Evolutionary conservation across 352 stramenopile species (phyloP), one percentile per base, ranked within the genome.

Genomic region (Pythium rhizo-oryzae): DNA sequence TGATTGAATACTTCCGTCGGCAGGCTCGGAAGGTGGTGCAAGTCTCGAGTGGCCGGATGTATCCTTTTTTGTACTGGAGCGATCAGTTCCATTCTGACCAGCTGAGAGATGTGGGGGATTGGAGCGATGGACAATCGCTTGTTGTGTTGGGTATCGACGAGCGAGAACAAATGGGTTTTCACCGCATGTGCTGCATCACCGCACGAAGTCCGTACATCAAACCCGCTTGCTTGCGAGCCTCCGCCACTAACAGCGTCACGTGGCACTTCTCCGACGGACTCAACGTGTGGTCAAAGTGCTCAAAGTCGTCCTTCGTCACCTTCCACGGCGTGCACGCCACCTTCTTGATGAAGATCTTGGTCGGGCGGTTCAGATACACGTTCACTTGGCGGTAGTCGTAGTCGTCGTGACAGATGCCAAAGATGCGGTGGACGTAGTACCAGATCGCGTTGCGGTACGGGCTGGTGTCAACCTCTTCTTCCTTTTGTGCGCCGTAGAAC

Each of bases 361-460:
- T 94, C 47, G 88, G 86, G 4, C 85, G 84, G 69, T 93, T 94
- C 52, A 96, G 59, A 52, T 84, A 93, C 58, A 81, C 78, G 65
- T 94, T 94, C 28, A 96, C 84, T 63, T 92, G 85, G 41, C 81
- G 75, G 70, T 96, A 96, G 72, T 96, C 85, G 62, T 96, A 96
- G 72, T 94, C 88, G 52, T 96, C 88, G 71, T 96, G 85, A 67
- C 86, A 94, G 71, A 96, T 96, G 44, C 88, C 88, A 49, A 94
- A 94, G 71, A 94, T 91, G 56, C 88, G 86, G 65, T 94, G 88
- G 18, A 94, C 87, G 51, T 94, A 96, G 69, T 92, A 94, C 88
- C 88, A 96, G 33, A 96, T 89, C 57, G 88, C 88, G 49, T 89
- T 80, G 21, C 87, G 88, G 72, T 92, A 96, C 59, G 88, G 85